Evolutionary conservation across 2,329 filamentous ascomycete genomes (phyloP), one percentile per base, ranked within the genome.

Genomic region (Fusarium sp.): DNA sequence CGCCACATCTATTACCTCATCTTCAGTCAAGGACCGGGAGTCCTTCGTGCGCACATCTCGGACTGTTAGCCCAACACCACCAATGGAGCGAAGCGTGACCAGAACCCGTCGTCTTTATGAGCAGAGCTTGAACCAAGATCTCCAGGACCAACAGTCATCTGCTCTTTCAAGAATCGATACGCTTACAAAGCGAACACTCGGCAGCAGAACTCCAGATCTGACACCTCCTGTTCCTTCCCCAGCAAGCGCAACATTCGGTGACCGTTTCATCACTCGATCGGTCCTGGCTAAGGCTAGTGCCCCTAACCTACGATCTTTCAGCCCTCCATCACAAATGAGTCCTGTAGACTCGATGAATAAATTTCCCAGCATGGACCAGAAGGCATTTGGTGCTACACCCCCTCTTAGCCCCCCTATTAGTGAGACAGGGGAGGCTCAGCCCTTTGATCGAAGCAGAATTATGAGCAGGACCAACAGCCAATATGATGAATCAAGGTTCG

Each of bases 401-500:
- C 84, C 84, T 47, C 74, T 85, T n/a, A 86, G 84, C 71, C 84
- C 84, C 8, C 90, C 93, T 0, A 87, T 91, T 30, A 94, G 92
- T 78, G 93, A 96, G 72, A 86, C 87, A 3, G 92, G 92, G 35
- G 93, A 96, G n/a, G 84, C 87, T 22, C 83, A 88, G 4, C 81
- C 88, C 2, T 86, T 97, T 20, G 95, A 98, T 75, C 86, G 90
- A 53, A 94, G 93, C 58, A 97, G 96, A 80, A 97, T 94, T 0
- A 93, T 94, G 2, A 83, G 86, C 26, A 83, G 88, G 30, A 87
- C 89, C 68, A 92, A 92, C 73, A 89, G 92, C 57, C 89, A 91
- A 13, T 98, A 96, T 75, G 94, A 97, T 77, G 95, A 98, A 78
- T 90, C 92, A 26, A 93, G 94, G 78, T 98, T 94, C 78, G 89